Percentiles rank a stretch among this genome's conserved stretches.
Evolutionary conservation across 148 eudicot genomes (phyloP).

Genomic region (Cornus kousa): DNA sequence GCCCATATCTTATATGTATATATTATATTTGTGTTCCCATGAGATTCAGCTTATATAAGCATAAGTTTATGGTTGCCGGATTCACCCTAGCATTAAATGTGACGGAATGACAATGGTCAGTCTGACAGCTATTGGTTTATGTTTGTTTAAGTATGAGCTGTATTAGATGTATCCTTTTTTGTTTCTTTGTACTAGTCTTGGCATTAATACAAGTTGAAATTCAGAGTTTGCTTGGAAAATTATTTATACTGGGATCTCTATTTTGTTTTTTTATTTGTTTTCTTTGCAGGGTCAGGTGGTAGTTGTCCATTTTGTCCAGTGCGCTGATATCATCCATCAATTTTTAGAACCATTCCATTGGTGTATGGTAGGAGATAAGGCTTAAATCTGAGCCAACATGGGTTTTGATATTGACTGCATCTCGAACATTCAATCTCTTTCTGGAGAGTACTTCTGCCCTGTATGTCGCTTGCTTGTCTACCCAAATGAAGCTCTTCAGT

Average conservation of each 20-base stretch:
- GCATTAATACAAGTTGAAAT: neutral
- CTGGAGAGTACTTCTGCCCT: conserved; percentile 92
- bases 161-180: neutral
- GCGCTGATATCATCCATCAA: neutral
- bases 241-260: neutral
- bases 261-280: neutral
- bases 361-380: conserved; percentile 12
- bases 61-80: neutral
- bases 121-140: neutral
- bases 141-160: neutral
- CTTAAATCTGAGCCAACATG: conserved; percentile 40
- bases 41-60: neutral
- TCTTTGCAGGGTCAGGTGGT: neutral
- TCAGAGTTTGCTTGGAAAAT: neutral
- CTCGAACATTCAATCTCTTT: conserved; percentile 66
- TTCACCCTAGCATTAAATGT: neutral
- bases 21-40: no score
- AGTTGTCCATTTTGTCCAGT: neutral
- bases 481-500: conserved; percentile 84
- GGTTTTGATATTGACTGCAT: conserved; percentile 98
- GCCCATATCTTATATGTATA: no score
- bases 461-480: conserved; percentile 91
- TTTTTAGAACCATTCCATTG: conserved; percentile 4
- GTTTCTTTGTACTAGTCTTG: neutral
- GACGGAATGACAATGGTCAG: neutral